Evolutionary conservation across 352 stramenopile species (phyloP).

Genomic region (Globisporangium recalcitrans): DNA sequence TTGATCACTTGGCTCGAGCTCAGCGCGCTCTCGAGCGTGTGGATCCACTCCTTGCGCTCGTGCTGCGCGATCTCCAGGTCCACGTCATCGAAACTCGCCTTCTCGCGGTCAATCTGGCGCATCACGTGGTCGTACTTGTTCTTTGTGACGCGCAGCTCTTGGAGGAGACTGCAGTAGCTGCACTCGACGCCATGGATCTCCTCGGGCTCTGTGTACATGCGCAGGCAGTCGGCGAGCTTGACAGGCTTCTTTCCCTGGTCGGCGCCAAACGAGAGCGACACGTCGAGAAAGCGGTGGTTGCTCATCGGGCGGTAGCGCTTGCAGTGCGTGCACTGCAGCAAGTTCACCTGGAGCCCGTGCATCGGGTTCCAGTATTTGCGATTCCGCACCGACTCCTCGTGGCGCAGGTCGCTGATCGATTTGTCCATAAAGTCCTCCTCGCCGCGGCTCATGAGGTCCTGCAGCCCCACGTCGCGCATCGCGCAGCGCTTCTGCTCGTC

Average conservation of each 20-base stretch:
- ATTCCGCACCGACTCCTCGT: conserved; percentile 53
- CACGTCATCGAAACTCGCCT: conserved; percentile 23
- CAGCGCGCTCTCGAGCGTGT: conserved; percentile 46
- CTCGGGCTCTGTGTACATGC: conserved; percentile 61
- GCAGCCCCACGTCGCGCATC: conserved; percentile 48
- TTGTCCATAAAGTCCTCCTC: conserved; percentile 17
- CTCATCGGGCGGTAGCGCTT: conserved; percentile 57
- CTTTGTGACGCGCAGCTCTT: conserved; percentile 42
- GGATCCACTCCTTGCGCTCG: conserved; percentile 61
- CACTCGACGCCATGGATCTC: conserved; percentile 74
- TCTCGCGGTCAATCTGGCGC: conserved; percentile 14
- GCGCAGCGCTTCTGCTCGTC: conserved; percentile 51
- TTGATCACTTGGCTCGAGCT: conserved; percentile 23
- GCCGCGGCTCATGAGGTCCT: conserved; percentile 32
- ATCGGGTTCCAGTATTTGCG: conserved; percentile 71
- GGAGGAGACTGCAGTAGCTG: conserved; percentile 54
- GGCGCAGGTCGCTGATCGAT: conserved; percentile 69
- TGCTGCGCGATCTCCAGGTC: conserved; percentile 51
- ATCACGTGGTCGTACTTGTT: conserved; percentile 21
- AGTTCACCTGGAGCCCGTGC: conserved; percentile 71
- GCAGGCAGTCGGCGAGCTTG: conserved; percentile 50
- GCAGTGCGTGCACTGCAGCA: conserved; percentile 72
- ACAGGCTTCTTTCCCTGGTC: conserved; percentile 26
- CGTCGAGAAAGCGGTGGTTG: conserved; percentile 72
- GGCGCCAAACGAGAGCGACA: conserved; percentile 65